phyloP scores from a whole-genome alignment of 768 basidiomycete species.

The Rhodotorula graminis region DNA sequence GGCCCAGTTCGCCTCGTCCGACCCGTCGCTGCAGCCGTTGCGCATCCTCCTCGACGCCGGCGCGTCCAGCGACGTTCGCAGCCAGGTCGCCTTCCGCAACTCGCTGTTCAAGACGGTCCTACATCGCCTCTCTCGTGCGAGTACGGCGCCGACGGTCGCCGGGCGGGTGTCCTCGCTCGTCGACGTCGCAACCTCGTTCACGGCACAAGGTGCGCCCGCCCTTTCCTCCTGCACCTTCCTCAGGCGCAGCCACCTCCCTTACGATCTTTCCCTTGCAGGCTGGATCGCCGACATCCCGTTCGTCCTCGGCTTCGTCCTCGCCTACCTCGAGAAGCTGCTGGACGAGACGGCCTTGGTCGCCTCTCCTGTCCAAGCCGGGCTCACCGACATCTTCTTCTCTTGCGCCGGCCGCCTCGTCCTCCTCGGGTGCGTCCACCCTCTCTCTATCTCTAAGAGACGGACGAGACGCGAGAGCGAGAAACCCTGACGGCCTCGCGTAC shows the following conservation, averaged over 20 bases:
- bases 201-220: slow-evolving; percentile 1
- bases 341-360: slow-evolving; percentile 8
- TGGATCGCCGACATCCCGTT: background rate
- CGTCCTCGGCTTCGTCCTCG: background rate
- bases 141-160: slow-evolving; percentile 1
- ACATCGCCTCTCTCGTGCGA: background rate
- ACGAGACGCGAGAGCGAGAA: too few species aligned
- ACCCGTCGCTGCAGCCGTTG: slow-evolving; percentile 5
- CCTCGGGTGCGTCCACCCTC: slow-evolving; percentile 5
- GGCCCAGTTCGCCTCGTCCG: background rate
- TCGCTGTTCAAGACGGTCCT: background rate
- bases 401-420: background rate
- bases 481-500: background rate
- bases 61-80: background rate
- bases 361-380: background rate
- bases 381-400: background rate
- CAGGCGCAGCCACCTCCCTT: too few species aligned
- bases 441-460: too few species aligned
- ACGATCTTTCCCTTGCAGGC: background rate
- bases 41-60: background rate
- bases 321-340: slow-evolving; percentile 12
- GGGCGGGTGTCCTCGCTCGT: background rate
- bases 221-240: background rate
- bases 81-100: slow-evolving; percentile 16
- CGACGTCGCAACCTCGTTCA: background rate